These are phyloP conservation scores for Apiosordaria backusii DNA, from an alignment of 495 filamentous ascomycete species.

Conservation along the genomic window DNA sequence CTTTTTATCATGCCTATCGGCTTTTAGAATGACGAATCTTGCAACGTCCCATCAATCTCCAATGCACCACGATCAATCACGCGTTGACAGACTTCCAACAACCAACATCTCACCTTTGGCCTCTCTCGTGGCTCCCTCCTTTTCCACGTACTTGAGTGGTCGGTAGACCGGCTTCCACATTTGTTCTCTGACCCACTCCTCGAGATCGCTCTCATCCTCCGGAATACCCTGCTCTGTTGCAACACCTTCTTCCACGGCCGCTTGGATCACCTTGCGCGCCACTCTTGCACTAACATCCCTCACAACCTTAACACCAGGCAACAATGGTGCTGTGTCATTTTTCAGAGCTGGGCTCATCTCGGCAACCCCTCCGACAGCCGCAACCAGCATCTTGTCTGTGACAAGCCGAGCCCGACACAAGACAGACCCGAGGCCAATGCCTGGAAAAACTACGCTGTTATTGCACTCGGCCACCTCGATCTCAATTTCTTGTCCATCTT, in stretches of 20 bases:
- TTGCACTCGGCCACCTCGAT: constrained; percentile 82
- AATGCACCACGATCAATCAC: neutral
- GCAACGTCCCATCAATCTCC: no score
- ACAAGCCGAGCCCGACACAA: constrained; percentile 60
- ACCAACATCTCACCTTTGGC: constrained; percentile 61
- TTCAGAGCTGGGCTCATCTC: constrained; percentile 63
- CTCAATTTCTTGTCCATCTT: constrained; percentile 53
- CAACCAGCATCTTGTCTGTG: constrained; percentile 77
- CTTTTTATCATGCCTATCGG: no score
- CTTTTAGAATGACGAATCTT: no score
- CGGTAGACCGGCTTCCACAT: constrained; percentile 86
- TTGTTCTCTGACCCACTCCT: constrained; percentile 80
- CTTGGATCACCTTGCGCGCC: constrained; percentile 72
- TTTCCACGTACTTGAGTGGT: constrained; percentile 55
- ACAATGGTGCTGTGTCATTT: constrained; percentile 48
- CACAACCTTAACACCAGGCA: constrained; percentile 75
- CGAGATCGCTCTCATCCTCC: constrained; percentile 53
- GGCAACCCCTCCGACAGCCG: constrained; percentile 70
- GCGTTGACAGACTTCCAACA: constrained; percentile 32
- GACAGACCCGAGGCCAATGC: constrained; percentile 77
- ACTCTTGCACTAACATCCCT: constrained; percentile 73
- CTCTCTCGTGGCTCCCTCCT: constrained; percentile 44
- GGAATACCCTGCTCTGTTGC: constrained; percentile 61
- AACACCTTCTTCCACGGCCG: constrained; percentile 65
- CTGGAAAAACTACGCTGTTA: constrained; percentile 83